Percentiles rank a stretch among this genome's conserved stretches.
Conservation (phyloP, 306 rosid species). For the Ochetophila trinervis region DNA sequence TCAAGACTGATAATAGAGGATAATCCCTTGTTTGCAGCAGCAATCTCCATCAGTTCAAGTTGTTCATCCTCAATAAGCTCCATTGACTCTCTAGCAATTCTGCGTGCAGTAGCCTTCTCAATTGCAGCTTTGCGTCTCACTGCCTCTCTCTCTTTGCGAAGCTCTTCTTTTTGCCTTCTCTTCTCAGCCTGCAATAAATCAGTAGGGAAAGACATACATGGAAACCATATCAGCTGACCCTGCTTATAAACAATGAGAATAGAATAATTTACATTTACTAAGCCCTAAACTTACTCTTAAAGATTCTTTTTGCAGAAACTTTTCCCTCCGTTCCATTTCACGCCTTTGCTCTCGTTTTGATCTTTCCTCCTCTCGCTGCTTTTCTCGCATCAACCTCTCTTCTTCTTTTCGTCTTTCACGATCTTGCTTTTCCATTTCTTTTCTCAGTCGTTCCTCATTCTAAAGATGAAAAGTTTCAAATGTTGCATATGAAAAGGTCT, state of each 20-base stretch:
- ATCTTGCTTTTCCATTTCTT: slow-evolving; percentile 88
- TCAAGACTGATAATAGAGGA: slow-evolving; percentile 80
- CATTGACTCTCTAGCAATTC: slow-evolving; percentile 95
- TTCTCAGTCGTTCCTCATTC: slow-evolving; percentile 82
- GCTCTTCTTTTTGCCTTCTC: slow-evolving; percentile 82
- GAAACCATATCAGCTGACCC: slow-evolving; percentile 14
- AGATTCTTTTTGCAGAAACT: slow-evolving; percentile 71
- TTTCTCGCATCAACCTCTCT: slow-evolving; percentile 91
- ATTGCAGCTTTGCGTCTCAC: slow-evolving; percentile 92
- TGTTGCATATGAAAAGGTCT: slow-evolving; percentile 7
- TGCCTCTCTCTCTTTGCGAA: slow-evolving; percentile 83
- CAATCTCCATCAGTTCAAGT: slow-evolving; percentile 95
- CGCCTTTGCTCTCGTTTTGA: slow-evolving; percentile 82
- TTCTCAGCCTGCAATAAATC: slow-evolving; percentile 67
- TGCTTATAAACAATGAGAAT: slow-evolving; percentile 17
- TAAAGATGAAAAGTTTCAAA: slow-evolving; percentile 28
- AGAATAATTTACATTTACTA: slow-evolving; percentile 13
- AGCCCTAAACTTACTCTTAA: slow-evolving; percentile 57
- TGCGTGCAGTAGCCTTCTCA: slow-evolving; percentile 95
- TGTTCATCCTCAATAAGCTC: slow-evolving; percentile 98
- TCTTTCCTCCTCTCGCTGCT: slow-evolving; percentile 86
- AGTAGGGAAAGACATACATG: slow-evolving; percentile 2
- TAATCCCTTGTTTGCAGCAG: slow-evolving; percentile 81
- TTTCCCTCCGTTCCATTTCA: slow-evolving; percentile 87
- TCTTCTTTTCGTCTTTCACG: slow-evolving; percentile 95